A percentile compares a stretch with the other conserved stretches of the same genome.
Evolutionary conservation across 2,329 filamentous ascomycete genomes (phyloP).

Genomic region (Mycosphaerelloides madeirae): DNA sequence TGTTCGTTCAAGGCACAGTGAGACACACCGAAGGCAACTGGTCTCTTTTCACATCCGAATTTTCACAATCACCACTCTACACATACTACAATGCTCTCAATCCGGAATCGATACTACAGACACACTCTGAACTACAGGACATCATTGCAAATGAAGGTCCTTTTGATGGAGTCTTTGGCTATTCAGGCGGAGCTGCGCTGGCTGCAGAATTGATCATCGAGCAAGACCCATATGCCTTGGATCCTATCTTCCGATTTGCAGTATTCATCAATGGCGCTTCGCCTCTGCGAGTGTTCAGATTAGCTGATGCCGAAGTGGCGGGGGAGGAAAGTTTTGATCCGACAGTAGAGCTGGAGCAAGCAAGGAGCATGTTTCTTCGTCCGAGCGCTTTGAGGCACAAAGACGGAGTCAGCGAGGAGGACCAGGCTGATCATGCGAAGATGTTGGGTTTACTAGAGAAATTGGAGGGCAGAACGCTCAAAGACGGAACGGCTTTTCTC

Average conservation of each 20-base stretch:
- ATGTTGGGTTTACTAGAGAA: slow-evolving; percentile 2
- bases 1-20: slow-evolving; percentile 12
- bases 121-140: slow-evolving; percentile 7
- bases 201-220: slow-evolving; percentile 10
- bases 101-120: slow-evolving; percentile 11
- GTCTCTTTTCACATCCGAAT: slow-evolving; percentile 12
- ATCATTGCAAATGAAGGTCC: slow-evolving; percentile 12
- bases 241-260: slow-evolving; percentile 11
- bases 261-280: slow-evolving; percentile 15
- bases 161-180: slow-evolving; percentile 10
- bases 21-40: slow-evolving; percentile 11
- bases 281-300: slow-evolving; percentile 7
- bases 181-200: slow-evolving; percentile 10
- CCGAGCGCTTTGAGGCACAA: slow-evolving; percentile 10
- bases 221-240: slow-evolving; percentile 7
- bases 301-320: slow-evolving; percentile 6
- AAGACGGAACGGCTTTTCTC: slow-evolving; percentile 12
- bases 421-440: slow-evolving; percentile 11
- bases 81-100: slow-evolving; percentile 18
- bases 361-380: slow-evolving; percentile 14
- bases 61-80: slow-evolving; percentile 13
- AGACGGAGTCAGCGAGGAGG: slow-evolving; percentile 12
- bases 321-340: slow-evolving; percentile 5
- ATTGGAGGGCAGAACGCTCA: slow-evolving; percentile 7
- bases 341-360: slow-evolving; percentile 3